A percentile compares a stretch with the other conserved stretches of the same genome.
phyloP scores from a whole-genome alignment of 305 asterid genomes.

The Striga hermonthica region DNA sequence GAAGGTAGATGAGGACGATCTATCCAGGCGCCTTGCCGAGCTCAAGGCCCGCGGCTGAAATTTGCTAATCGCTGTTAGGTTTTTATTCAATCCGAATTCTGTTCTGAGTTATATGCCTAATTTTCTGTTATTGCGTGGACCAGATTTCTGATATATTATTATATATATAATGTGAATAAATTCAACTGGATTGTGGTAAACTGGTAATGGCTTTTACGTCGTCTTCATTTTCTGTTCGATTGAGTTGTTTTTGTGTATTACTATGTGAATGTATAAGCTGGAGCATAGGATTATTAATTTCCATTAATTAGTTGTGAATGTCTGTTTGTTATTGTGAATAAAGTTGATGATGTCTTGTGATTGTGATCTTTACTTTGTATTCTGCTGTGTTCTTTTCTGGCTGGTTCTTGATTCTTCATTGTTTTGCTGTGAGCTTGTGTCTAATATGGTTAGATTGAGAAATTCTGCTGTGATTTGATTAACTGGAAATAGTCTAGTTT shows the following conservation, averaged over 20 bases:
- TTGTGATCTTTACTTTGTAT: neutral
- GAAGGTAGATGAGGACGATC: constrained; percentile 91
- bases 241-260: too few relatives aligned
- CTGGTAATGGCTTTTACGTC: constrained; percentile 22
- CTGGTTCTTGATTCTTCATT: neutral
- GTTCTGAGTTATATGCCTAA: constrained; percentile 11
- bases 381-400: neutral
- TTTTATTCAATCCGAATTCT: neutral
- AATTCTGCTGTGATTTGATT: neutral
- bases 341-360: neutral
- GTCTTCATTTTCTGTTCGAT: constrained; percentile 8
- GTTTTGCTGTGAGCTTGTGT: constrained; percentile 18
- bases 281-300: too few relatives aligned
- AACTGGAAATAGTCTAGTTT: neutral
- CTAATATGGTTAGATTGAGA: neutral
- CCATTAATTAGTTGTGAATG: neutral
- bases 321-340: neutral
- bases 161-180: constrained; percentile 34
- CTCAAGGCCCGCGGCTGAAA: constrained; percentile 88
- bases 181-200: constrained; percentile 9
- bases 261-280: too few relatives aligned
- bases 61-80: neutral
- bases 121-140: constrained; percentile 25
- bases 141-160: constrained; percentile 24
- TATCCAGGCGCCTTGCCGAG: constrained; percentile 90